Evolutionary conservation across 768 basidiomycete genomes (phyloP).

Genomic region (Pilatotrama ljubarskyi): DNA sequence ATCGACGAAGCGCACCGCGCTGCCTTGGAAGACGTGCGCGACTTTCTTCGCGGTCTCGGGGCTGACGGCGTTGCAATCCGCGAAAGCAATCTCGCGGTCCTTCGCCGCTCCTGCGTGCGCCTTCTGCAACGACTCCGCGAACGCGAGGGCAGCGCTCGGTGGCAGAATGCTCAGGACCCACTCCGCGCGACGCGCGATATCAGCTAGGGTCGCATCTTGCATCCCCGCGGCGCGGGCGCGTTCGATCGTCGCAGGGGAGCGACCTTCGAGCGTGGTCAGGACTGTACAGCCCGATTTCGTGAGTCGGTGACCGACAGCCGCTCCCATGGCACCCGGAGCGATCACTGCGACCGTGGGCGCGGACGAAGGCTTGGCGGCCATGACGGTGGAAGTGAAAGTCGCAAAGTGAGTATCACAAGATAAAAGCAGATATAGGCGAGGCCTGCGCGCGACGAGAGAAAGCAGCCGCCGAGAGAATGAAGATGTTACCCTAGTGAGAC

Average conservation of each 20-base stretch:
- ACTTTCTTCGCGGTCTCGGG: conserved; percentile 51
- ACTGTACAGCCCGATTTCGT: conserved; percentile 50
- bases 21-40: conserved; percentile 43
- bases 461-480: not conserved
- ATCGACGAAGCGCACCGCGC: conserved; percentile 49
- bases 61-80: conserved; percentile 60
- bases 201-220: conserved; percentile 39
- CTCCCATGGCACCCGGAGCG: conserved; percentile 61
- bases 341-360: conserved; percentile 44
- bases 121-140: conserved; percentile 42
- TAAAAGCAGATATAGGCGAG: not conserved
- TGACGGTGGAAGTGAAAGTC: not conserved
- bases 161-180: conserved; percentile 61
- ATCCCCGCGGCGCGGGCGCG: conserved; percentile 55
- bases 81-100: conserved; percentile 36
- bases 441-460: not conserved
- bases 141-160: conserved; percentile 49
- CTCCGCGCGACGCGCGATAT: conserved; percentile 39
- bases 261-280: conserved; percentile 54
- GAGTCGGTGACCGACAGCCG: conserved; percentile 52
- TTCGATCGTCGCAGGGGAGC: conserved; percentile 50
- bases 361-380: not conserved
- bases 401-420: not conserved
- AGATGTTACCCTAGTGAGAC: not conserved
- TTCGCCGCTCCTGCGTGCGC: conserved; percentile 24